Conservation (phyloP, 2,329 filamentous ascomycete species). For the Hypomyces rosellus region DNA sequence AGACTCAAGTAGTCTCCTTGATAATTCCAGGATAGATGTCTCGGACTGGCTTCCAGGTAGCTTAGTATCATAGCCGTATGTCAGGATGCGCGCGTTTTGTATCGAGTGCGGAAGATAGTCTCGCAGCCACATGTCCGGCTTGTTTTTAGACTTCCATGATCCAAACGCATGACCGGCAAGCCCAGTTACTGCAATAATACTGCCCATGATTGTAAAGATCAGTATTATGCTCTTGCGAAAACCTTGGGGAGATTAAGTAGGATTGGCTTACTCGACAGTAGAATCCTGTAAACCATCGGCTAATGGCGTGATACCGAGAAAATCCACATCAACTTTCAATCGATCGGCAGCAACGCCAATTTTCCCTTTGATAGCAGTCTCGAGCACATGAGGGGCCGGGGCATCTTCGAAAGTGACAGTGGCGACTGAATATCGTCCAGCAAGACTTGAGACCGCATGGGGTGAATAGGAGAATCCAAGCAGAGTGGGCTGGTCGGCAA, state of each 20-base stretch:
- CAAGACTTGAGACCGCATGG: not conserved
- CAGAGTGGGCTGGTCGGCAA: not conserved
- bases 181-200: conserved; percentile 23
- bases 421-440: not conserved
- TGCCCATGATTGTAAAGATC: not conserved
- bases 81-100: conserved; percentile 17
- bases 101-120: conserved; percentile 22
- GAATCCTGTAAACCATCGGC: not conserved
- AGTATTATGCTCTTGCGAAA: too few species aligned
- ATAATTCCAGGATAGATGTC: conserved; percentile 11
- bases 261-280: too few species aligned
- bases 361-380: not conserved
- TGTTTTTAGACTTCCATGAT: conserved; percentile 21
- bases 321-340: not conserved
- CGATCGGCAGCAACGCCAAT: not conserved
- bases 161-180: conserved; percentile 24
- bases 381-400: not conserved
- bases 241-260: too few species aligned
- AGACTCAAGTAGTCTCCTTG: not conserved
- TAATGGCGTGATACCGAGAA: not conserved
- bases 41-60: conserved; percentile 17
- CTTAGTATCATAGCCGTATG: conserved; percentile 26
- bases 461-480: conserved; percentile 1
- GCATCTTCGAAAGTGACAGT: not conserved
- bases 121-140: conserved; percentile 23